A percentile compares a stretch with the other conserved stretches of the same genome.
Evolutionary conservation across 2,329 filamentous ascomycete species (phyloP).

Genomic region (Aspergillus sp.): DNA sequence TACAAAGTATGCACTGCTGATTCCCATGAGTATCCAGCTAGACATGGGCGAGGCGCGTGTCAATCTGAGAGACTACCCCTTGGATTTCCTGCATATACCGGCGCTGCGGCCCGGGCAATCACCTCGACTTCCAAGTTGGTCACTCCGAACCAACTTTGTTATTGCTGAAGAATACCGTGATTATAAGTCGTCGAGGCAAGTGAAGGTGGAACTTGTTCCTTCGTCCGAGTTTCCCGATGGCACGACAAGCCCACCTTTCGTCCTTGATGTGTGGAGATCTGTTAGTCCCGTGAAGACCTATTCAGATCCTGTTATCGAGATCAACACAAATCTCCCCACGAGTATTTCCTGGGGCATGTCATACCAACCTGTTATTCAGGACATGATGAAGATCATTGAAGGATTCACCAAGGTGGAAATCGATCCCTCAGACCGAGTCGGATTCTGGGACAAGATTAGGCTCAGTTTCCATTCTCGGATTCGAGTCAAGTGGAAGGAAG

Average conservation of each 20-base stretch:
- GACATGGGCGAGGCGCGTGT: slow-evolving; percentile 87
- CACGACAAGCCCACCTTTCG: slow-evolving; percentile 64
- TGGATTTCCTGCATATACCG: slow-evolving; percentile 89
- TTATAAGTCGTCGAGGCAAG: slow-evolving; percentile 73
- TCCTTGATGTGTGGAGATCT: slow-evolving; percentile 83
- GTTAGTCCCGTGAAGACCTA: slow-evolving; percentile 96
- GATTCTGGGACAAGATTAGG: slow-evolving; percentile 98
- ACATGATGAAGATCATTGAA: slow-evolving; percentile 99
- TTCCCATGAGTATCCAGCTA: slow-evolving; percentile 86
- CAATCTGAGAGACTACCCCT: slow-evolving; percentile 87
- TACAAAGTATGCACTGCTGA: slow-evolving; percentile 83
- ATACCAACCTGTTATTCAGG: slow-evolving; percentile 96
- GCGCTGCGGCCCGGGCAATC: slow-evolving; percentile 77
- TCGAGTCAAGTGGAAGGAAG: slow-evolving; percentile 86
- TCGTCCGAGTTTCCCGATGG: slow-evolving; percentile 60
- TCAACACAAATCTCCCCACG: slow-evolving; percentile 90
- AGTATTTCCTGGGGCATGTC: slow-evolving; percentile 96
- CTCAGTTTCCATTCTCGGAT: slow-evolving; percentile 91
- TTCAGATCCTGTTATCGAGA: slow-evolving; percentile 85
- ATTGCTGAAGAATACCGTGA: slow-evolving; percentile 91
- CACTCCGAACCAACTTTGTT: slow-evolving; percentile 86
- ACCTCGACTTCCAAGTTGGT: slow-evolving; percentile 74
- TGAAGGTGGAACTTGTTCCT: slow-evolving; percentile 81
- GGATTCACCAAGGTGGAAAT: slow-evolving; percentile 95
- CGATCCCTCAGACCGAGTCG: slow-evolving; percentile 88